These are phyloP conservation scores for barrel medic (Medicago truncatula) DNA, from an alignment of 306 rosid species.

Conservation along the genomic window DNA sequence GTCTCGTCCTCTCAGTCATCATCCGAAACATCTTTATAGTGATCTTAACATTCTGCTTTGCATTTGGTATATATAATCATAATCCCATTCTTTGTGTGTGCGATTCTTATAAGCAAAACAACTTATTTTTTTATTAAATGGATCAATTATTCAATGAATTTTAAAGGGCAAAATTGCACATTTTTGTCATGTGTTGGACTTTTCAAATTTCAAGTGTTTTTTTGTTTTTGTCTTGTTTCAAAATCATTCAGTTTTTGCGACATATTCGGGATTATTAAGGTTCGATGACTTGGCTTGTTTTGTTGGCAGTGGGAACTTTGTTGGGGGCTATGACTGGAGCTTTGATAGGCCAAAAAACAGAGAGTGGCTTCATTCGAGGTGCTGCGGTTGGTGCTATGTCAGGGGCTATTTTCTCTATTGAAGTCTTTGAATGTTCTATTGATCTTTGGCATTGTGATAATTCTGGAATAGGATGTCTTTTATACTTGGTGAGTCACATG, in stretches of 20 bases:
- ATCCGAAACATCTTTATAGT: conserved; percentile 78
- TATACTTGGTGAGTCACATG: conserved; percentile 63
- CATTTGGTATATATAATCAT: conserved; percentile 59
- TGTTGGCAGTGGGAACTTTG: conserved; percentile 79
- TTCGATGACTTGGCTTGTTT: conserved; percentile 25
- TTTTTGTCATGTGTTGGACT: no score
- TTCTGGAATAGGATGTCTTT: conserved; percentile 74
- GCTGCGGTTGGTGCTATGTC: conserved; percentile 94
- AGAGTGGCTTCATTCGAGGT: conserved; percentile 92
- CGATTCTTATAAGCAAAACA: neutral
- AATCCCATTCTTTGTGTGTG: neutral
- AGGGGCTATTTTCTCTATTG: conserved; percentile 90
- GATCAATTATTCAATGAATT: no score
- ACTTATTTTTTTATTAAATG: neutral
- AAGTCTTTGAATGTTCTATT: conserved; percentile 86
- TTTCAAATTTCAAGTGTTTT: no score
- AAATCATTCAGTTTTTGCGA: neutral
- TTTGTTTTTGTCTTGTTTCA: neutral
- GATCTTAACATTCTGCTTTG: conserved; percentile 91
- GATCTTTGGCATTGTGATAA: conserved; percentile 80
- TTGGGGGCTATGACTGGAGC: conserved; percentile 98
- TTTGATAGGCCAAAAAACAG: conserved; percentile 93
- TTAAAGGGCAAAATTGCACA: no score
- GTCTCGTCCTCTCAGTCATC: conserved; percentile 65
- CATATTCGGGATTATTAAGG: conserved; percentile 27